Percentiles rank a stretch among this genome's conserved stretches.
phyloP scores from a whole-genome alignment of 2,329 filamentous ascomycete species.

The Neofusicoccum parvum region DNA sequence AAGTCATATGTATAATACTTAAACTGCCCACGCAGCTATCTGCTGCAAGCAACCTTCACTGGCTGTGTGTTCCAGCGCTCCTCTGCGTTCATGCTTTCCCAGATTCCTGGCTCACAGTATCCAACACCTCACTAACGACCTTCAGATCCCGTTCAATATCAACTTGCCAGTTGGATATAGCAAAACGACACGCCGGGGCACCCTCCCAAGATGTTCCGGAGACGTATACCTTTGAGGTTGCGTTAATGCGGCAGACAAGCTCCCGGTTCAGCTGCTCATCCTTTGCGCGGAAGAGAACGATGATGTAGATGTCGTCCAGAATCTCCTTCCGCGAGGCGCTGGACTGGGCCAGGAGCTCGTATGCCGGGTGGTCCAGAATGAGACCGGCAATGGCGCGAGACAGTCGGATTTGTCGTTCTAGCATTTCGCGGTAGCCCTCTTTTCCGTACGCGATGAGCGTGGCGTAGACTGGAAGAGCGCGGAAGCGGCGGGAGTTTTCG shows the following conservation, averaged over 20 bases:
- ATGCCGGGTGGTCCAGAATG: slow-evolving; percentile 62
- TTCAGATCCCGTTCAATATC: slow-evolving; percentile 67
- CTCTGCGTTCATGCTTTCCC: not conserved
- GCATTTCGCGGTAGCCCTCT: slow-evolving; percentile 67
- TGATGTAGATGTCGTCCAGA: slow-evolving; percentile 62
- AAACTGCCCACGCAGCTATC: no score
- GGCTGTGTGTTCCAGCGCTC: no score
- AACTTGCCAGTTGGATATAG: slow-evolving; percentile 82
- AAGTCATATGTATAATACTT: no score
- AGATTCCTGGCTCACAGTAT: slow-evolving; percentile 32
- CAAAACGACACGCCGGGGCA: slow-evolving; percentile 74
- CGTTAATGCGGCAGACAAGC: slow-evolving; percentile 74
- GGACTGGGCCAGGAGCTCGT: slow-evolving; percentile 64
- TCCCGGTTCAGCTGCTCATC: slow-evolving; percentile 64
- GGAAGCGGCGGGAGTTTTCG: slow-evolving; percentile 89
- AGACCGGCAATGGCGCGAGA: slow-evolving; percentile 68
- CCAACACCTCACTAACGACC: slow-evolving; percentile 66
- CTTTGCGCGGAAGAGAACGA: slow-evolving; percentile 77
- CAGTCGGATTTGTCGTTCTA: slow-evolving; percentile 72
- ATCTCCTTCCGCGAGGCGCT: slow-evolving; percentile 40
- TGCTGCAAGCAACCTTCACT: no score
- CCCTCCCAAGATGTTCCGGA: slow-evolving; percentile 80
- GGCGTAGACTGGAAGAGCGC: slow-evolving; percentile 86
- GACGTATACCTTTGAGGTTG: slow-evolving; percentile 74
- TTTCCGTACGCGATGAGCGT: slow-evolving; percentile 74